Conservation (phyloP, 2,329 filamentous ascomycete species). For the Paracoccidioides brasiliensis region DNA sequence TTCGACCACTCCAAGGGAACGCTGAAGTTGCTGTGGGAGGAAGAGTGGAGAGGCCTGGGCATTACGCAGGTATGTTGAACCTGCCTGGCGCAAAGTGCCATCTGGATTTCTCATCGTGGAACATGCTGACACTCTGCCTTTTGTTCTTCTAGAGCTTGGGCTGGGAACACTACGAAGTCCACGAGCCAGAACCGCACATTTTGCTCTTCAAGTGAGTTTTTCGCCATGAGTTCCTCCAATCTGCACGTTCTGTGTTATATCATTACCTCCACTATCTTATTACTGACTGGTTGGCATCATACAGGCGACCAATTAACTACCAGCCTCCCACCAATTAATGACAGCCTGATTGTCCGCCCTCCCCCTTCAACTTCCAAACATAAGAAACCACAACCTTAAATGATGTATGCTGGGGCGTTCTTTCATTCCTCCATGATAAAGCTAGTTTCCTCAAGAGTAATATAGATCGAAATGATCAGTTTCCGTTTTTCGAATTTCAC, state of each 20-base stretch:
- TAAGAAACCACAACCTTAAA: neutral
- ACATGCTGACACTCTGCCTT: neutral
- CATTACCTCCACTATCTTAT: conserved; percentile 5
- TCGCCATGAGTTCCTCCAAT: conserved; percentile 3
- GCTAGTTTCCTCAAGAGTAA: neutral
- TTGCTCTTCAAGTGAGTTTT: conserved; percentile 69
- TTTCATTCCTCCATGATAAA: conserved; percentile 1
- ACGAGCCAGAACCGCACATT: conserved; percentile 97
- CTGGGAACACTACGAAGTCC: conserved; percentile 99
- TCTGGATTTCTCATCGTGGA: neutral
- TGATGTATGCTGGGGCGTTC: conserved; percentile 3
- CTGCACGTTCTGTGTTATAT: conserved; percentile 5
- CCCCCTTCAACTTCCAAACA: conserved; percentile 5
- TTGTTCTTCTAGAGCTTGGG: conserved; percentile 61
- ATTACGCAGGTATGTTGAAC: conserved; percentile 68
- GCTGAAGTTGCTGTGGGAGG: conserved; percentile 92
- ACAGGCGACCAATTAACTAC: conserved; percentile 71
- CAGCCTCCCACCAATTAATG: conserved; percentile 44
- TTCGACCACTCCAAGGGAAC: conserved; percentile 82
- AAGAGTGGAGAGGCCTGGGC: conserved; percentile 92
- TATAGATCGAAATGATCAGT: neutral
- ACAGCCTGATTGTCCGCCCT: conserved; percentile 6
- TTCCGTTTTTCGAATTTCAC: neutral
- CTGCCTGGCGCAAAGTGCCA: neutral
- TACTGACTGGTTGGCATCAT: conserved; percentile 14